Evolutionary conservation across 2,329 filamentous ascomycete genomes (phyloP).

Genomic region (Beauveria australis): DNA sequence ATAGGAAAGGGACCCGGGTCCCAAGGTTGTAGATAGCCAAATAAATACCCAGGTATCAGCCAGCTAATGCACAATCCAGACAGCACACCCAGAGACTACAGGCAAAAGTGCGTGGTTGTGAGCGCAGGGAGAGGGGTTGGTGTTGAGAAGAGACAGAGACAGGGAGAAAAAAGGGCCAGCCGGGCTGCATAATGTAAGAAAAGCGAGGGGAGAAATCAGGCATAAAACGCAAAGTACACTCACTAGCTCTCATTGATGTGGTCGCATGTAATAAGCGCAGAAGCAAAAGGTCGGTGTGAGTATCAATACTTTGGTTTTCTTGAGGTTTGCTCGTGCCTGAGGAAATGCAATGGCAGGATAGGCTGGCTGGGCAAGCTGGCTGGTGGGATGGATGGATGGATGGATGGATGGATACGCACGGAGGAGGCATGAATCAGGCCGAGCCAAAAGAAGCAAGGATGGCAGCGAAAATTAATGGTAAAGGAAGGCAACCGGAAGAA

Average conservation of each 20-base stretch:
- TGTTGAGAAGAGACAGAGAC: not conserved
- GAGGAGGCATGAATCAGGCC: conserved; percentile 3
- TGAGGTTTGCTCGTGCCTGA: not conserved
- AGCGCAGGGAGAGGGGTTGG: not conserved
- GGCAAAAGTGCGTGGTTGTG: not conserved
- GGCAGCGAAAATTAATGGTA: not conserved
- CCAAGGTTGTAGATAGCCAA: not conserved
- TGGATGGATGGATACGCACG: not conserved
- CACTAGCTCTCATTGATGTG: too few species aligned
- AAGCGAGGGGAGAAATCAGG: not conserved
- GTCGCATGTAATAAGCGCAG: not conserved
- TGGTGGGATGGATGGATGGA: not conserved
- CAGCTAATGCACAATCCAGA: conserved; percentile 4
- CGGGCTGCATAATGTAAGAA: not conserved
- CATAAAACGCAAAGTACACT: not conserved
- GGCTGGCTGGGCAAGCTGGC: not conserved
- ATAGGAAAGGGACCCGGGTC: not conserved
- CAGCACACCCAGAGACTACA: not conserved
- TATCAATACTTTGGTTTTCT: not conserved
- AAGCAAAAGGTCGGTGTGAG: conserved; percentile 8
- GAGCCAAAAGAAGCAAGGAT: not conserved
- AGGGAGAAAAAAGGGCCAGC: not conserved
- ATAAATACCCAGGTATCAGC: not conserved
- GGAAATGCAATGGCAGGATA: not conserved
- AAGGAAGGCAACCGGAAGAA: not conserved